Evolutionary conservation across 2,329 filamentous ascomycete genomes (phyloP), one percentile per base, ranked within the genome.

Genomic region (Fonsecaea erecta): DNA sequence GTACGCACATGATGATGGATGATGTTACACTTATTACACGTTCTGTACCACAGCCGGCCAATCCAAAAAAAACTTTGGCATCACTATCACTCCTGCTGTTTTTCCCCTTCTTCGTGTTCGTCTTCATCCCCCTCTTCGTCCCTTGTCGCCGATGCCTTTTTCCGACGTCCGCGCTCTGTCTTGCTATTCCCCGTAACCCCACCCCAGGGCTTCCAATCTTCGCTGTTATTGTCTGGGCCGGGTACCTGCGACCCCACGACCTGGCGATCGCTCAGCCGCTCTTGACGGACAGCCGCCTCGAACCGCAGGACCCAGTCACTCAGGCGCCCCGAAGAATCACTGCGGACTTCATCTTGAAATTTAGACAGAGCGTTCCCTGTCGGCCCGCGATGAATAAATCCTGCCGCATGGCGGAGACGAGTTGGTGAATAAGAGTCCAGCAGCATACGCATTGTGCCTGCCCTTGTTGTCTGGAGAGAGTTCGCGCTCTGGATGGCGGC

Each of bases 381-480:
- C 11, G 46, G 61, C 7, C 32, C 26, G 8, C 51, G 62, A 24
- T 53, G 43, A 28, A 65, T 56, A 34, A 54, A 64, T 12, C 62
- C 58, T 5, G 54, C 55, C 2, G 65, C 51, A 37, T 63, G 65
- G 3, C 54, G 62, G 12, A 67, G 51, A 16, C 59, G 58, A 26
- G 53, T 35, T 8, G 65, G 65, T 7, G 62, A 64, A 55, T 67
- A 62, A 14, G 62, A 65, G 54, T 69, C 67, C 11, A 69, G 61
- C 37, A 67, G 54, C 51, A 54, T 37, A 14, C 67, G 64, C 64
- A 69, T 65, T 9, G 53, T 35, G 14, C 61, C 64, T 9, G 62
- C 40, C 12, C 40, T 59, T 21, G 64, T 69, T 34, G 57, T 64
- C 35, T 69, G 67, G 16, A 48, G 40, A 9, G 57, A 56, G 35